Base-by-base conservation (phyloP, 2,329 filamentous ascomycete species). In the Chaetomiaceae sp. region DNA sequence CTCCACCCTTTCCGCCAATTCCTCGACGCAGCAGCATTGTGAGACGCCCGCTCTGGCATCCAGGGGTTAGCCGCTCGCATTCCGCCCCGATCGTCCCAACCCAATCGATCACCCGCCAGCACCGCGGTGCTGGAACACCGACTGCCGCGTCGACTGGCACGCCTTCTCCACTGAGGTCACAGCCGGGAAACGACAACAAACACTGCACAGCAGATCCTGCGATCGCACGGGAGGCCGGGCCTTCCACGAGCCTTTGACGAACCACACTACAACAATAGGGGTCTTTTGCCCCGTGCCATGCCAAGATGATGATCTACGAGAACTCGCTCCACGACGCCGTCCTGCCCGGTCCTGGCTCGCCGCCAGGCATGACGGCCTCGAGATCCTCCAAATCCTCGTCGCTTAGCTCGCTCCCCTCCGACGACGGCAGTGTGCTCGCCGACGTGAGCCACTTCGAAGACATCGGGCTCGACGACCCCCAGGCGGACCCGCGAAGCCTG, bases 341-440 rank as follows among this genome's bases (percentile, higher is more conserved):
- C 69, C 58, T 67, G 51, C 63, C 66, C 39, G 66, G 64, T 49
- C 83, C 85, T 41, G 81, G 78, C 66, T 89, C 86, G 58, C 86
- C 86, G 52, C 86, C 86, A 55, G 87, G 89, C 62, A 82, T 95
- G 71, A 89, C 86, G 43, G 70, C 74, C 59, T 95, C 89, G 54
- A 95, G 92, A 69, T 93, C 89, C 56, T 95, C 89, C 58, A 95
- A 93, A 70, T 90, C 89, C 23, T 95, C 89, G 5, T 95, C 89
- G 44, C 87, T 92, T 63, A 86, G 85, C 60, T 95, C 90, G 33
- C 84, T 86, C 50, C 83, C 81, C 55, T 86, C 84, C 62, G 86
- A 89, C 62, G 87, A 88, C 60, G 82, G 85, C 63, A 81, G 77
- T 59, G 77, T 83, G 44, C 73, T 87, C 40, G 77, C 82, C 46